These are phyloP conservation scores for Saururus chinensis DNA, from an alignment of 164 flowering plant species.

Conservation along the genomic window DNA sequence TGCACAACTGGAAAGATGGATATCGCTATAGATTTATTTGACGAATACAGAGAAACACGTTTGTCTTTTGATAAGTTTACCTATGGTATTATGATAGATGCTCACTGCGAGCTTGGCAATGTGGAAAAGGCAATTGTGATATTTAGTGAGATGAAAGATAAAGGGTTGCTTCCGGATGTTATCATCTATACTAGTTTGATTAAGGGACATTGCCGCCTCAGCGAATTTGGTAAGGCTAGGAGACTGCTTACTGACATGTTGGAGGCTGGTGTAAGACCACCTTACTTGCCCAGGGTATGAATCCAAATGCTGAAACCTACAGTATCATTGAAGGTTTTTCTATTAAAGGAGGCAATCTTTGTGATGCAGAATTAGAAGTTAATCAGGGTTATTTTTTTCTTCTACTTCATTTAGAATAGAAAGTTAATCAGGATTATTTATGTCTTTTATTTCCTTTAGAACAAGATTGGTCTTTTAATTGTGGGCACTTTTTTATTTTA, in stretches of 20 bases:
- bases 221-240: slow-evolving; percentile 36
- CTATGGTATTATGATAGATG: slow-evolving; percentile 48
- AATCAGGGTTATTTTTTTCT: too few relatives aligned
- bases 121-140: slow-evolving; percentile 46
- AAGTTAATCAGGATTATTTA: too few relatives aligned
- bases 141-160: slow-evolving; percentile 47
- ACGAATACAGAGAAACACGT: slow-evolving; percentile 27
- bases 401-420: too few relatives aligned
- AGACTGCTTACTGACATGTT: slow-evolving; percentile 35
- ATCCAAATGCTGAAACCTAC: slow-evolving; percentile 29
- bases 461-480: too few relatives aligned
- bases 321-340: slow-evolving; percentile 65
- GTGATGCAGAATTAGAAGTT: too few relatives aligned
- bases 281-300: slow-evolving; percentile 53
- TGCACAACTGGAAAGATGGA: slow-evolving; percentile 23
- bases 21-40: slow-evolving; percentile 35
- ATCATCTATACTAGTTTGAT: slow-evolving; percentile 64
- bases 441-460: too few relatives aligned
- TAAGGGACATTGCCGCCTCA: slow-evolving; percentile 42
- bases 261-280: slow-evolving; percentile 32
- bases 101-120: slow-evolving; percentile 47
- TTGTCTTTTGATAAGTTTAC: slow-evolving; percentile 41
- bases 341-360: slow-evolving; percentile 44
- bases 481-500: too few relatives aligned
- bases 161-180: slow-evolving; percentile 36